A percentile compares a stretch with the other conserved stretches of the same genome.
These are phyloP conservation scores for Backusella liffmaniae DNA, from an alignment of 192 early-diverging fungal species.

Conservation along the genomic window DNA sequence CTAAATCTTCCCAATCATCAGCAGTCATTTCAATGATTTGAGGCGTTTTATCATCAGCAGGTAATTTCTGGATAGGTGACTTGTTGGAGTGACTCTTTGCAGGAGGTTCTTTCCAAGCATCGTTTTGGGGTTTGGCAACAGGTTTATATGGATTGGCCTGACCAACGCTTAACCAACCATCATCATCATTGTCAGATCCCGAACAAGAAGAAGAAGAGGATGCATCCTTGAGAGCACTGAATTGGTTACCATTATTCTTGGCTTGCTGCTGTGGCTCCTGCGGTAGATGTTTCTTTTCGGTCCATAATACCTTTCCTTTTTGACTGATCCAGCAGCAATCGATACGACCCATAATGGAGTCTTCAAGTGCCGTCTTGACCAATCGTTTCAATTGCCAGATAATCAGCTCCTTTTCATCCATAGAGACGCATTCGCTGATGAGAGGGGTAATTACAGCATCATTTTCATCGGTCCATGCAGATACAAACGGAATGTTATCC, in stretches of 20 bases:
- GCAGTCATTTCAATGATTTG: background rate
- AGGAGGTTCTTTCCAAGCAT: constrained; percentile 12
- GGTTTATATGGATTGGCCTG: background rate
- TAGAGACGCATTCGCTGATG: constrained; percentile 39
- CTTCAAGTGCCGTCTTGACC: constrained; percentile 24
- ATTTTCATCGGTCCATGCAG: constrained; percentile 48
- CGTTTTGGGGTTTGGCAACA: background rate
- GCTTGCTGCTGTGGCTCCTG: background rate
- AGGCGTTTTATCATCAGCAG: background rate
- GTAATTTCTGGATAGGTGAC: background rate
- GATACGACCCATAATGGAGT: constrained; percentile 19
- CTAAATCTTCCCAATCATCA: background rate
- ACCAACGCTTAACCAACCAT: constrained; percentile 4
- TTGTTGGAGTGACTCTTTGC: background rate
- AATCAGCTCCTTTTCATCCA: constrained; percentile 50
- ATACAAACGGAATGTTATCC: constrained; percentile 22
- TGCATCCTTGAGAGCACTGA: background rate
- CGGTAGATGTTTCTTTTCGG: constrained; percentile 12
- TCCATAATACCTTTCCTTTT: constrained; percentile 47
- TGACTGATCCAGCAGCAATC: constrained; percentile 58
- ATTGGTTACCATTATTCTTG: background rate
- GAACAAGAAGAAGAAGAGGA: background rate
- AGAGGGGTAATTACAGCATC: constrained; percentile 50
- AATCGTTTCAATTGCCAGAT: constrained; percentile 39
- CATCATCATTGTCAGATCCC: background rate